These are phyloP conservation scores for Cystobasidiaceae sp. DNA, from an alignment of 1,284 basidiomycete species.

Conservation along the genomic window DNA sequence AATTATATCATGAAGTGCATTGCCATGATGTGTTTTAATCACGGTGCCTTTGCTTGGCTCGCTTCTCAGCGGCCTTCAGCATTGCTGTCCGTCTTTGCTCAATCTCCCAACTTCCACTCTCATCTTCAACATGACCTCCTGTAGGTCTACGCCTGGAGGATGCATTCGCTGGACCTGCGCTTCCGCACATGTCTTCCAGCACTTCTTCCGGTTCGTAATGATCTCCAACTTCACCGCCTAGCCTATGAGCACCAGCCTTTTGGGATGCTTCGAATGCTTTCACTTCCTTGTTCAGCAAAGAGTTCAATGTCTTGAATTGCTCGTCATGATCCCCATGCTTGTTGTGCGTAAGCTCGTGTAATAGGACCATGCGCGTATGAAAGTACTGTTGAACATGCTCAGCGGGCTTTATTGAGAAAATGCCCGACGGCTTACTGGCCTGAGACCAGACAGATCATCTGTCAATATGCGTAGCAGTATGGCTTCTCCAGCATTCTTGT, in stretches of 20 bases:
- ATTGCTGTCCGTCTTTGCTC: background rate
- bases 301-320: slow-evolving; percentile 67
- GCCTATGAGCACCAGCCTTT: slow-evolving; percentile 20
- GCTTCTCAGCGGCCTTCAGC: background rate
- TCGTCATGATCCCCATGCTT: slow-evolving; percentile 65
- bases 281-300: slow-evolving; percentile 65
- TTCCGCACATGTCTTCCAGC: slow-evolving; percentile 29
- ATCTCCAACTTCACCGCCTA: slow-evolving; percentile 21
- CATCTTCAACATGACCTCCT: background rate
- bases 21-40: too few relatives aligned
- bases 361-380: slow-evolving; percentile 62
- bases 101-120: background rate
- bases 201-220: slow-evolving; percentile 27
- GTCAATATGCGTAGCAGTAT: slow-evolving; percentile 36
- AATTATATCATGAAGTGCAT: too few relatives aligned
- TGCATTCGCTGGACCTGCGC: background rate
- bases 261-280: slow-evolving; percentile 56
- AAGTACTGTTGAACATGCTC: slow-evolving; percentile 61
- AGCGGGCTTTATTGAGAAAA: slow-evolving; percentile 55
- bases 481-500: slow-evolving; percentile 56
- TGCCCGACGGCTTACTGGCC: background rate
- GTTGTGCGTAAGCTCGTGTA: slow-evolving; percentile 71
- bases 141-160: background rate
- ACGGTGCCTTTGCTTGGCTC: background rate
- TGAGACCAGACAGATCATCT: slow-evolving; percentile 32